Conservation (phyloP, 148 eudicot genomes). For the Persicaria tinctoria region DNA sequence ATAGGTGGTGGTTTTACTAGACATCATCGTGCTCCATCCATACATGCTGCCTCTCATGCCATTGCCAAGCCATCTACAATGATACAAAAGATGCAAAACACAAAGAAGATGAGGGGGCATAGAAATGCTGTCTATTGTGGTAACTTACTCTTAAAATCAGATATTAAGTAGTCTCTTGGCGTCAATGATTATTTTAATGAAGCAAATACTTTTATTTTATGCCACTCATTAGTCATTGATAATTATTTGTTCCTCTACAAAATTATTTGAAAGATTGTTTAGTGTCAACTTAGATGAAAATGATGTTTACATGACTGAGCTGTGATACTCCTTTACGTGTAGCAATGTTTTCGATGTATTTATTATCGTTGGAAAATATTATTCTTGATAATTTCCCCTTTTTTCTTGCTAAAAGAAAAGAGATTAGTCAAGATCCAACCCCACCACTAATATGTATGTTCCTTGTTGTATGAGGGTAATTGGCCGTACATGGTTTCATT, state of each 20-base stretch:
- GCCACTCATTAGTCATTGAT: background rate
- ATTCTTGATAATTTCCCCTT: background rate
- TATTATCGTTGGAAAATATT: background rate
- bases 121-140: constrained; percentile 96
- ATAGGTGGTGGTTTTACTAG: constrained; percentile 94
- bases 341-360: background rate
- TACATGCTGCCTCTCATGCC: constrained; percentile 80
- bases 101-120: constrained; percentile 84
- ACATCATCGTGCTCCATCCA: constrained; percentile 89
- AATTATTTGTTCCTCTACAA: background rate
- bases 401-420: background rate
- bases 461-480: background rate
- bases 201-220: background rate
- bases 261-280: background rate
- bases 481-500: background rate
- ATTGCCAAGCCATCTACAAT: constrained; percentile 85
- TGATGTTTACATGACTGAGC: background rate
- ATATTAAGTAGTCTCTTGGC: constrained; percentile 7
- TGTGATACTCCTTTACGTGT: background rate
- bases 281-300: background rate
- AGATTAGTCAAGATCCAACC: background rate
- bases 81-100: constrained; percentile 96
- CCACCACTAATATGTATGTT: background rate
- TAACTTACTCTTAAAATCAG: constrained; percentile 16
- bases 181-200: background rate